Conservation (phyloP, 257 asterid genomes). For the Capsicum baccatum region DNA sequence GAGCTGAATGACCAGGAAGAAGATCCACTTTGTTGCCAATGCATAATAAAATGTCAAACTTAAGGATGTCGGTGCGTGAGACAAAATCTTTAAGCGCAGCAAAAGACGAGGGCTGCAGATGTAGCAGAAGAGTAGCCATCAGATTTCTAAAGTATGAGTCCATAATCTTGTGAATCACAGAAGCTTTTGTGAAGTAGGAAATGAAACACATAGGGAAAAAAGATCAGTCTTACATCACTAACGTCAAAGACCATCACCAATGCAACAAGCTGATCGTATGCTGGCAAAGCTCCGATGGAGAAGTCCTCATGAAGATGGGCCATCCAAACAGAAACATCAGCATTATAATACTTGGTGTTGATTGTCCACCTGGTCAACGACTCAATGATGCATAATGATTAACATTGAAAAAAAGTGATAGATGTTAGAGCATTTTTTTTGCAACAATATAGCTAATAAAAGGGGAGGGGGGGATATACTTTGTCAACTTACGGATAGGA, state of each 20-base stretch:
- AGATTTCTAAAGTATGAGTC: conserved; percentile 21
- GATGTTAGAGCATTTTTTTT: not conserved
- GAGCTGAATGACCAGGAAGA: conserved; percentile 85
- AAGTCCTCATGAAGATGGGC: conserved; percentile 70
- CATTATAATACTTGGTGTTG: conserved; percentile 88
- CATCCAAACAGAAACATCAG: conserved; percentile 81
- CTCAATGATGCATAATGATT: conserved; percentile 32
- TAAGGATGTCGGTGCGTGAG: conserved; percentile 65
- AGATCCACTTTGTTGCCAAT: conserved; percentile 96
- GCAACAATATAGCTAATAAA: conserved; percentile 6
- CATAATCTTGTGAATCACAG: conserved; percentile 8
- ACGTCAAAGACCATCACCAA: conserved; percentile 89
- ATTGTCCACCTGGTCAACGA: conserved; percentile 75
- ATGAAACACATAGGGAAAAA: conserved; percentile 27
- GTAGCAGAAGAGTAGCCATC: conserved; percentile 33
- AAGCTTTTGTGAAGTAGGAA: not conserved
- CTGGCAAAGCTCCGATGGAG: conserved; percentile 53
- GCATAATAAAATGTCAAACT: conserved; percentile 77
- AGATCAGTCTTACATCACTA: conserved; percentile 60
- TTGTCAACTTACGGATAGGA: conserved; percentile 66
- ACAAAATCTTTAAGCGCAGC: conserved; percentile 77
- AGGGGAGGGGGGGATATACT: conserved; percentile 19
- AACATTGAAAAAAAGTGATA: conserved; percentile 19
- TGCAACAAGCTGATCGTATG: conserved; percentile 57
- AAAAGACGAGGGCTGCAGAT: conserved; percentile 74